Conservation (phyloP, 148 eudicot species). For the Euryodendron excelsum region DNA sequence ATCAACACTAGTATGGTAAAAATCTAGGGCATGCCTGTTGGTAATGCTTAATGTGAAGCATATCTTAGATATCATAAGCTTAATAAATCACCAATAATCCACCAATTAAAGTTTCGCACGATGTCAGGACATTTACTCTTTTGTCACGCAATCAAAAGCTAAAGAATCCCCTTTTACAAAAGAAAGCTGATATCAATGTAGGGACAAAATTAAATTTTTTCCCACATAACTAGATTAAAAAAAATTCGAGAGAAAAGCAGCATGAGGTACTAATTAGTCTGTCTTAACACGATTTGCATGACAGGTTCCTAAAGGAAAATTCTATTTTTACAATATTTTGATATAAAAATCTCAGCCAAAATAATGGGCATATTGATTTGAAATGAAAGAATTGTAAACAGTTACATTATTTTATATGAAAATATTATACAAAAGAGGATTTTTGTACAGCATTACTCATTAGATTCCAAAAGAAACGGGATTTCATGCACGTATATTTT, state of each 20-base stretch:
- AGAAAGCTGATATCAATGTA: background rate
- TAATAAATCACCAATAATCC: no score
- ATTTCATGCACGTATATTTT: no score
- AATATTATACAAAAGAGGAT: background rate
- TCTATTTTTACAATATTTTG: no score
- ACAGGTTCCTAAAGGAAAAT: no score
- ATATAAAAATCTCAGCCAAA: background rate
- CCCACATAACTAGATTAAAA: background rate
- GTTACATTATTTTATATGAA: no score
- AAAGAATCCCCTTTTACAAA: no score
- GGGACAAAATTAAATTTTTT: background rate
- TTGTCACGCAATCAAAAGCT: no score
- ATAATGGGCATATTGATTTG: background rate
- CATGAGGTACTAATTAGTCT: no score
- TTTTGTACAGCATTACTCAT: background rate
- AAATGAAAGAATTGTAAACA: no score
- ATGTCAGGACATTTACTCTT: no score
- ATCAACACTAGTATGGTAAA: background rate
- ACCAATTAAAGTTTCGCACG: background rate
- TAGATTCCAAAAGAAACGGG: background rate
- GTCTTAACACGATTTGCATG: no score
- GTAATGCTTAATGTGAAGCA: no score
- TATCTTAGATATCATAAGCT: background rate
- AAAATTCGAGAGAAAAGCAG: background rate
- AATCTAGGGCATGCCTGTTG: background rate